A percentile compares a stretch with the other conserved stretches of the same genome.
phyloP scores from a whole-genome alignment of 257 asterid genomes.

The Agastache rugosa region DNA sequence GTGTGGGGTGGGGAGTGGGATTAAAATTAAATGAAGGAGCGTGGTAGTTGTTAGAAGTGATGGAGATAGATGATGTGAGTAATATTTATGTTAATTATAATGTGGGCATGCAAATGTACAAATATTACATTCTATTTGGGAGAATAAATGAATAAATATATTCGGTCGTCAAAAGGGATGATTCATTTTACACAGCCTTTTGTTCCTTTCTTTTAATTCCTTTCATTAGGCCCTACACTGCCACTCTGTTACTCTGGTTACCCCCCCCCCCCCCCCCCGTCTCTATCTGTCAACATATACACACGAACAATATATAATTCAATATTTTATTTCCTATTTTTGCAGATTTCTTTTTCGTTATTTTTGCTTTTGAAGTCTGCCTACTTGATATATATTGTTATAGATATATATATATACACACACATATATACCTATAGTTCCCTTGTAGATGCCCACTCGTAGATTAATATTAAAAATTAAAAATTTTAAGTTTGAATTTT shows the following conservation, averaged over 20 bases:
- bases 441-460: too few relatives aligned
- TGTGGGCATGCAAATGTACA: conserved; percentile 44
- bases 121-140: conserved; percentile 44
- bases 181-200: conserved; percentile 49
- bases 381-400: not conserved
- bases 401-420: not conserved
- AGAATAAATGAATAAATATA: conserved; percentile 44
- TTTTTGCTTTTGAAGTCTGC: not conserved
- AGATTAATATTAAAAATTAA: too few relatives aligned
- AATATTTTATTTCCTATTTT: not conserved
- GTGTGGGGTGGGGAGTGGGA: not conserved
- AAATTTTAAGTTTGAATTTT: too few relatives aligned
- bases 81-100: not conserved
- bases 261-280: not conserved
- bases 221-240: conserved; percentile 52
- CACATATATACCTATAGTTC: too few relatives aligned
- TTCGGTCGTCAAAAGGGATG: conserved; percentile 64
- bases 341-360: not conserved
- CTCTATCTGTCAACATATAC: conserved; percentile 30
- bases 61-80: conserved; percentile 41
- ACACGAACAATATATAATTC: not conserved
- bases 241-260: conserved; percentile 25
- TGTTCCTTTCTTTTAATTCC: conserved; percentile 62
- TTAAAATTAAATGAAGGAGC: conserved; percentile 14
- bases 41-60: conserved; percentile 44